phyloP scores from a whole-genome alignment of 2,329 filamentous ascomycete genomes.

The Tympanopsis confertula region DNA sequence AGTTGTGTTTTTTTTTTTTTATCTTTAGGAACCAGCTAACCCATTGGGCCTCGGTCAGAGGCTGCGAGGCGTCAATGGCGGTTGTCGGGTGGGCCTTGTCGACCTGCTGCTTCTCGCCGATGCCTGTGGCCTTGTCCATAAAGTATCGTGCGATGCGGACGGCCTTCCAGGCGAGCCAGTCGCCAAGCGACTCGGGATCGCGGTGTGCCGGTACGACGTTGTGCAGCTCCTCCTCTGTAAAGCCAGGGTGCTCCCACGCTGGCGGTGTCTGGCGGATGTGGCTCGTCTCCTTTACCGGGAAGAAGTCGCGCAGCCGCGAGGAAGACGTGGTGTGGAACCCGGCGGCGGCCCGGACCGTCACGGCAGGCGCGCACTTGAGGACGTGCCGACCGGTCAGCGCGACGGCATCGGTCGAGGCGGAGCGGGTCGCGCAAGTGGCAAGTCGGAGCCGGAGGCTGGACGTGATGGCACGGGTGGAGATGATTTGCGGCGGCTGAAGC shows the following conservation, averaged over 20 bases:
- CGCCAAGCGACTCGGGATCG: constrained; percentile 58
- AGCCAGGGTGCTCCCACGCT: constrained; percentile 63
- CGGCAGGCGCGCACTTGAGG: too few relatives aligned
- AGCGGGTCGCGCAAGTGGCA: too few relatives aligned
- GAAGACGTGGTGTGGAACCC: constrained; percentile 37
- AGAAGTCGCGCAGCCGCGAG: constrained; percentile 42
- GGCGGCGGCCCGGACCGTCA: neutral
- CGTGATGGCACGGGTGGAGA: too few relatives aligned
- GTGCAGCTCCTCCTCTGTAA: constrained; percentile 70
- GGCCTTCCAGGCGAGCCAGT: constrained; percentile 66
- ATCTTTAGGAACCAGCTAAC: constrained; percentile 16
- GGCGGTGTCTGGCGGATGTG: constrained; percentile 51
- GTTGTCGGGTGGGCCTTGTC: constrained; percentile 45
- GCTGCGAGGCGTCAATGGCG: constrained; percentile 36
- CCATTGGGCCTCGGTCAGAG: constrained; percentile 80
- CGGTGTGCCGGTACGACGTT: constrained; percentile 67
- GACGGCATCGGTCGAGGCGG: too few relatives aligned
- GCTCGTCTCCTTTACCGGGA: constrained; percentile 47
- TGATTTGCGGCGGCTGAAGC: too few relatives aligned
- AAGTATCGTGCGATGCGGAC: constrained; percentile 67
- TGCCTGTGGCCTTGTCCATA: constrained; percentile 71
- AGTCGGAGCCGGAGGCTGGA: too few relatives aligned
- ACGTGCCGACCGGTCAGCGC: neutral
- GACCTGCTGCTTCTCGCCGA: constrained; percentile 59
- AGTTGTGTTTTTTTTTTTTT: constrained; percentile 5